A percentile compares a stretch with the other conserved stretches of the same genome.
Evolutionary conservation across 768 basidiomycete species (phyloP).

Genomic region (Pilatotrama ljubarskyi): DNA sequence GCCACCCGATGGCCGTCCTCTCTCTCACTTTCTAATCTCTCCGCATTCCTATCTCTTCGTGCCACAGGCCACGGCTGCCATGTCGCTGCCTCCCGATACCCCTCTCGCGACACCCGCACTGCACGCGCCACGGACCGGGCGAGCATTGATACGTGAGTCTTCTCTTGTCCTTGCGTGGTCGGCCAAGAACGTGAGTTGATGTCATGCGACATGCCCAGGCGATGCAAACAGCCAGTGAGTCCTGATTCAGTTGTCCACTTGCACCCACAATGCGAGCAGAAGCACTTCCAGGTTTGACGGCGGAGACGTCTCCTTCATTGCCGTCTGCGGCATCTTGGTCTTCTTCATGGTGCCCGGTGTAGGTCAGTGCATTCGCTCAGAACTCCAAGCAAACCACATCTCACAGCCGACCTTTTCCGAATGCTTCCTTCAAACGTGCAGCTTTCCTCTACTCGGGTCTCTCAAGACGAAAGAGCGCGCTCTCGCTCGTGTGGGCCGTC

Average conservation of each 20-base stretch:
- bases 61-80: not conserved
- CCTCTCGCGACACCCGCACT: not conserved
- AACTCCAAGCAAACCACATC: not conserved
- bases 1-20: not conserved
- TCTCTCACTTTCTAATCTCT: not conserved
- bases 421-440: conserved; percentile 51
- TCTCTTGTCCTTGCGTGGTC: not conserved
- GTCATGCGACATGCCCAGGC: not conserved
- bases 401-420: not conserved
- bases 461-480: conserved; percentile 65
- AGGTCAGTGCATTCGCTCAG: conserved; percentile 39
- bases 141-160: conserved; percentile 3
- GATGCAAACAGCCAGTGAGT: conserved; percentile 20
- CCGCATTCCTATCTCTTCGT: not conserved
- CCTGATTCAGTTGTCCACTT: not conserved
- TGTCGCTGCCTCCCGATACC: conserved; percentile 5
- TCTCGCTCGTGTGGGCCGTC: conserved; percentile 77
- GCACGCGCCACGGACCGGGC: not conserved
- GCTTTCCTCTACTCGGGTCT: conserved; percentile 77
- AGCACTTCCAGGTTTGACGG: conserved; percentile 55
- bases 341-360: conserved; percentile 78
- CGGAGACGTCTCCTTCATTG: conserved; percentile 73
- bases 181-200: not conserved
- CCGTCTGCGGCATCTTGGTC: conserved; percentile 67
- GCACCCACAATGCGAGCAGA: not conserved